Evolutionary conservation across 177 flowering plant species (phyloP), one percentile per base, ranked within the genome.

Genomic region (Vitis hybrid): DNA sequence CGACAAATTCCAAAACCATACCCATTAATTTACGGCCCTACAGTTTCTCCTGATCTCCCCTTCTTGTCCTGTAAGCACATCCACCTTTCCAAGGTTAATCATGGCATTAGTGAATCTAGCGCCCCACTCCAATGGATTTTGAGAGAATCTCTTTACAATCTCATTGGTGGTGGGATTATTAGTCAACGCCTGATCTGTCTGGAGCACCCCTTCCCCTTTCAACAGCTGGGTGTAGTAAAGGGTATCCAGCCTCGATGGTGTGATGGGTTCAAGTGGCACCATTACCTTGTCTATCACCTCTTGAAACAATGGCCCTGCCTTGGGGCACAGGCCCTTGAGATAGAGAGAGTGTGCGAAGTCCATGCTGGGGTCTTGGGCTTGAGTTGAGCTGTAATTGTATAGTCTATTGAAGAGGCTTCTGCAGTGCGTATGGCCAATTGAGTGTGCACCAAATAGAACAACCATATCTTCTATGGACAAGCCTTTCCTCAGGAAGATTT

Each of bases 401-500:
- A 81, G 65, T 58, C 86, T 74, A 8, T 57, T 5, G 2, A 3
- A 14, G 23, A 85, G 71, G 21, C 57, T 5, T 1, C 26, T 4
- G 73, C 86, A 85, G 18, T 75, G 82, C 3, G 84, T 73, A 2
- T 5, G 17, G 2, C 86, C 86, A 1, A 84, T 66, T 9, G 83
- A 82, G 68, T 85, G 88, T 40, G 84, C 84, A 17, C 88, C 88
- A 2, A 67, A 67, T 52, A 85, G 75, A 13, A 64, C 68, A 11
- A 85, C 83, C 76, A 82, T 17, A 7, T 85, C 86, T 15, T 74
- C 75, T 8, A 51, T 40, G 18, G 50, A 56, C 40, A 82, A n/a
- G 17, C 81, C 82, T 62, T 75, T 81, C 32, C 23, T 52, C 1
- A 32, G 12, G 34, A 82, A 82, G 4, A 56, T 12, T 5, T 57